Evolutionary conservation across 1,284 basidiomycete species (phyloP), one percentile per base, ranked within the genome.

Genomic region (Tetrapyrgos nigripes): DNA sequence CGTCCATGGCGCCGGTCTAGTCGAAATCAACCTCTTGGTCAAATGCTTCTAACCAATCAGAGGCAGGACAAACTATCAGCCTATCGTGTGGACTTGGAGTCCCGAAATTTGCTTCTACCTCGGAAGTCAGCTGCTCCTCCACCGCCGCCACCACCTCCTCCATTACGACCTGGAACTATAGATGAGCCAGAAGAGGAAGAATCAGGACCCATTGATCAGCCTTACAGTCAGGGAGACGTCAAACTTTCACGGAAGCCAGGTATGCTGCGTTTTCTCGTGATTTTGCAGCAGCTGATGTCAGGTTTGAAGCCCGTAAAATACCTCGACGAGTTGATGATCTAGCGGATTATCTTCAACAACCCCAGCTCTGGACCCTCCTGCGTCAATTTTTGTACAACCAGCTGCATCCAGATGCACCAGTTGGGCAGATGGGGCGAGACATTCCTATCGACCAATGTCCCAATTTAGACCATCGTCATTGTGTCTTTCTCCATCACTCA

Each of bases 11-110:
- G n/a, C n/a, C n/a, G n/a, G n/a, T n/a, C n/a, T n/a, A n/a, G n/a
- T n/a, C n/a, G n/a, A n/a, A n/a, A n/a, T n/a, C n/a, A n/a, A n/a
- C n/a, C n/a, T n/a, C n/a, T n/a, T n/a, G n/a, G n/a, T n/a, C n/a
- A n/a, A n/a, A n/a, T n/a, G n/a, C n/a, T n/a, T n/a, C n/a, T n/a
- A n/a, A n/a, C n/a, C n/a, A n/a, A n/a, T n/a, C n/a, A n/a, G n/a
- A n/a, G n/a, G n/a, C n/a, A n/a, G n/a, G 62, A 62, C 31, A 72
- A 72, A 37, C 53, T 72, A 3, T 62, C 63, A 1, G 64, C 66
- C 0, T 26, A 62, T 3, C 60, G 60, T 9, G 55, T 48, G 3
- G 56, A 62, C 5, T n/a, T 47, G 5, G 31, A 43, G 4, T 21
- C 11, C 9, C 28, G 48, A 4, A 5, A 27, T 17, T 23, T 53